These are phyloP conservation scores for Saksenaea vasiformis DNA, from an alignment of 371 early-diverging fungal genomes.

Conservation along the genomic window DNA sequence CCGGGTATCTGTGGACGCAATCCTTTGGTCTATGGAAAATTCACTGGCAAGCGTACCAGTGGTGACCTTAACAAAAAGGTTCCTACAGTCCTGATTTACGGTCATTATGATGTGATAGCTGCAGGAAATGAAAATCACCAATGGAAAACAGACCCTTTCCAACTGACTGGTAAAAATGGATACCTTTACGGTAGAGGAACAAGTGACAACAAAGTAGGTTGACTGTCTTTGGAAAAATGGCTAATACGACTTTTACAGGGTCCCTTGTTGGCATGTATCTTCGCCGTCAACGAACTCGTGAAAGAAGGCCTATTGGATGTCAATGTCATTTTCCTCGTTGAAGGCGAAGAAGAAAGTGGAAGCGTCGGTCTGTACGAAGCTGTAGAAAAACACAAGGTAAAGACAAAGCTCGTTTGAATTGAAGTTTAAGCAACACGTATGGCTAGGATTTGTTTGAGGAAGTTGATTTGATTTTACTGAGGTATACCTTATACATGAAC, in stretches of 20 bases:
- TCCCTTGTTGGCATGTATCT: slow-evolving; percentile 76
- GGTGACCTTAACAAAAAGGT: slow-evolving; percentile 12
- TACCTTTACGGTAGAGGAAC: slow-evolving; percentile 84
- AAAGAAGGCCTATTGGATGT: slow-evolving; percentile 62
- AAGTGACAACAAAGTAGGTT: slow-evolving; percentile 71
- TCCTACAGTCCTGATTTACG: slow-evolving; percentile 75
- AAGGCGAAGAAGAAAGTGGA: slow-evolving; percentile 86
- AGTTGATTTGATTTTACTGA: slow-evolving; percentile 72
- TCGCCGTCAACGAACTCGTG: slow-evolving; percentile 74
- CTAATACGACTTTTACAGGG: slow-evolving; percentile 37
- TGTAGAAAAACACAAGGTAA: slow-evolving; percentile 53
- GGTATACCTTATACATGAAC: slow-evolving; percentile 30
- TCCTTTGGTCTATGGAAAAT: slow-evolving; percentile 77
- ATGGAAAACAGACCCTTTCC: slow-evolving; percentile 57
- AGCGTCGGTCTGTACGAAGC: slow-evolving; percentile 72
- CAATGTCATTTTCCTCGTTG: slow-evolving; percentile 80
- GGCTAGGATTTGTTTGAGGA: slow-evolving; percentile 57
- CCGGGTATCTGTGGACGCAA: slow-evolving; percentile 69
- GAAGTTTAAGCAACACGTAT: not conserved
- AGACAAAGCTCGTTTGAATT: not conserved
- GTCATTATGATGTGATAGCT: slow-evolving; percentile 85
- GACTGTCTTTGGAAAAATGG: not conserved
- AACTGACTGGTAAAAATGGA: slow-evolving; percentile 63
- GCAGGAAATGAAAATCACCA: slow-evolving; percentile 57
- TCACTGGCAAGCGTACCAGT: slow-evolving; percentile 43